Evolutionary conservation across 139 green algal genomes (phyloP).

Genomic region (Chlamydomonas sphaeroides): DNA sequence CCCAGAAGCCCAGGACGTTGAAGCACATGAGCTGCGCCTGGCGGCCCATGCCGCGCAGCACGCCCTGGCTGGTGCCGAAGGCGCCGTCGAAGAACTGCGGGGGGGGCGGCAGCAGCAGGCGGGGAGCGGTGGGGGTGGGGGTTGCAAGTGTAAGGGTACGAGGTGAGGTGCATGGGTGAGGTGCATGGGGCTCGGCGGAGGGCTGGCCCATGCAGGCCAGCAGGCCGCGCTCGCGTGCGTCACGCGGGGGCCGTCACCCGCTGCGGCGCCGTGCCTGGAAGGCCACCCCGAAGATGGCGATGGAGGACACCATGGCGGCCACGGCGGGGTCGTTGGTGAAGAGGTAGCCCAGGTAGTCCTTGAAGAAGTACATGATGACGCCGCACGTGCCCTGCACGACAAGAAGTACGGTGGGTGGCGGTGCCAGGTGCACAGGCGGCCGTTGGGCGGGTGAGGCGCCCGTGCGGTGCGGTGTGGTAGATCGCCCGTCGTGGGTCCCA

Average conservation of each 20-base stretch:
- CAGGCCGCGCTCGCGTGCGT: no score
- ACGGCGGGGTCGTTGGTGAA: conserved; percentile 40
- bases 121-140: background rate
- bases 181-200: no score
- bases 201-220: no score
- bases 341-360: conserved; percentile 28
- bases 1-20: conserved; percentile 60
- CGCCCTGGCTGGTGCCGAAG: conserved; percentile 57
- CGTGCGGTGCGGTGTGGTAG: no score
- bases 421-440: no score
- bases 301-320: background rate
- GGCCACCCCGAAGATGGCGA: conserved; percentile 37
- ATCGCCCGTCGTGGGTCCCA: no score
- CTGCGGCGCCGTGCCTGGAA: conserved; percentile 33
- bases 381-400: conserved; percentile 28
- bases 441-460: no score
- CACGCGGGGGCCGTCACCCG: no score
- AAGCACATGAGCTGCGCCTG: conserved; percentile 47
- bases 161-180: no score
- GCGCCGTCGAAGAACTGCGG: conserved; percentile 54
- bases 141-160: no score
- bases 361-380: conserved; percentile 16
- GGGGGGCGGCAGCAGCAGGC: no score
- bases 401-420: conserved; percentile 15
- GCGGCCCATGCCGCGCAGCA: conserved; percentile 52